These are phyloP conservation scores for Annulohypoxylon nitens DNA, from an alignment of 495 filamentous ascomycete genomes.

Conservation along the genomic window DNA sequence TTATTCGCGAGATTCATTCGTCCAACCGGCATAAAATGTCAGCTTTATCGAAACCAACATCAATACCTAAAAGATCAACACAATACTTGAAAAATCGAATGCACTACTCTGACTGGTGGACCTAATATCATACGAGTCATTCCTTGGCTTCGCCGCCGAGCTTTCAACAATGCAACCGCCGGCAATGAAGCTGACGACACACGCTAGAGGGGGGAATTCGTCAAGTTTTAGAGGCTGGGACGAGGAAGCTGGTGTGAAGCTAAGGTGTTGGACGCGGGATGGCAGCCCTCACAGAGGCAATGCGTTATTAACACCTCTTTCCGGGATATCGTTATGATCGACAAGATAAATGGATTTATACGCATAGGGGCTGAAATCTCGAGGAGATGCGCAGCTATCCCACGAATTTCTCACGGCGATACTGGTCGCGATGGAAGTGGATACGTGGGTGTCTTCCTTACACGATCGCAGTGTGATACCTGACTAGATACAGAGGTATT, in stretches of 20 bases:
- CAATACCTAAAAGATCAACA: not conserved
- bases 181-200: not conserved
- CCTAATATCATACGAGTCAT: not conserved
- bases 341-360: not conserved
- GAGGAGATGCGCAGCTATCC: not conserved
- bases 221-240: not conserved
- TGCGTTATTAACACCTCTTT: not conserved
- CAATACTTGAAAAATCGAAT: not conserved
- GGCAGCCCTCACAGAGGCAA: not conserved
- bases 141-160: not conserved
- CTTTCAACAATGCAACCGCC: not conserved
- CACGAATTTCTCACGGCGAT: not conserved
- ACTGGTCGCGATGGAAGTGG: not conserved
- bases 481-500: not conserved
- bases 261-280: not conserved
- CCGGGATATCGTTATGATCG: not conserved
- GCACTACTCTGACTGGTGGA: not conserved
- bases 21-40: not conserved
- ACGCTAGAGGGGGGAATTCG: not conserved
- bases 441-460: not conserved
- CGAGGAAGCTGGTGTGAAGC: not conserved
- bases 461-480: not conserved
- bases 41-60: not conserved
- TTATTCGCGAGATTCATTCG: not conserved
- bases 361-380: not conserved